Base-by-base conservation (phyloP, 1,139 yeast genomes). In the Schizosaccharomyces versatilis region DNA sequence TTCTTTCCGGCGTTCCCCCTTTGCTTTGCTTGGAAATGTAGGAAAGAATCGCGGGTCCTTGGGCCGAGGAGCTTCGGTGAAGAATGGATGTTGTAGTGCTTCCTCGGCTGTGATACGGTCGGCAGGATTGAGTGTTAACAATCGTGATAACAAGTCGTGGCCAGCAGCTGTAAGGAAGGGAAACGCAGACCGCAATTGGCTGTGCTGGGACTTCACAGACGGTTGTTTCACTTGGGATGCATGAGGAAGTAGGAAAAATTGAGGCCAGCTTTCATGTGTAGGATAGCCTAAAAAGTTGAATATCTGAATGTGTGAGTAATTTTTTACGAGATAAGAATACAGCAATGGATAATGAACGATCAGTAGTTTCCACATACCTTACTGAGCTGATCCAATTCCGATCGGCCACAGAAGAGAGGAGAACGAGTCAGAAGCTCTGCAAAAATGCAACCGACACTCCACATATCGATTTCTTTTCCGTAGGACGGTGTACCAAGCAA, bases 121-220 rank as follows among this genome's bases (percentile, higher is more conserved):
- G n/a, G 79, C 73, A 0, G 99, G 98, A 64, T 93, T 95, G 64
- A 86, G 88, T 56, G 76, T 81, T 48, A 93, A 67, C 51, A 93
- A 67, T 42, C 76, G 75, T 42, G 76, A 69, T 41, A 93, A 68
- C 36, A 93, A 69, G 56, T 77, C 75, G 38, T 82, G 71, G 55
- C 95, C 86, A 6, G 57, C 53, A 1, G 56, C 44, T 8, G 61
- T 56, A 3, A 61, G 41, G 9, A 55, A 51, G 2, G 60, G 59
- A 36, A 58, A 56, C 47, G 52, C 47, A 9, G 54, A 36, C n/a
- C 47, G 60, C 51, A 56, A 56, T 12, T 54, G 41, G 24, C 42
- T 24, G n/a, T 54, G 41, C 32, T 24, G 32, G 7, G 48, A 32
- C 10, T 40, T n/a, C 6, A 48, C 47, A 6, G 54, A 41, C 15